Evolutionary conservation across 2,329 filamentous ascomycete genomes (phyloP), one percentile per base, ranked within the genome.

Genomic region (Fusarium annulatum): DNA sequence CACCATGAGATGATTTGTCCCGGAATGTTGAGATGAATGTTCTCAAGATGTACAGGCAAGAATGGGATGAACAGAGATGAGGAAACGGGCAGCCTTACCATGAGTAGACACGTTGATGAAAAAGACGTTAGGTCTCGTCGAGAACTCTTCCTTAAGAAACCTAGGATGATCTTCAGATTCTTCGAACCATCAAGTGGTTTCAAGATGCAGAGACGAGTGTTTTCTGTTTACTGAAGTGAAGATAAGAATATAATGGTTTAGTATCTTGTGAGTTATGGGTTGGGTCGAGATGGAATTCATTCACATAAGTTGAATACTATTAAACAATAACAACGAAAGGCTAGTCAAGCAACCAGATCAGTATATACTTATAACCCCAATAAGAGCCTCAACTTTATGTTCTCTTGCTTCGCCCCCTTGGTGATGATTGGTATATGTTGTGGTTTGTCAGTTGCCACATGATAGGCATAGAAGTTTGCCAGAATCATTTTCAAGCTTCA

Each of bases 401-500:
- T 28, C 30, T 34, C 23, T 30, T 33, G 10, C 1, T n/a, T 19
- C 21, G 4, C 6, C 18, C 7, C 9, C 26, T 23, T 36, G 19
- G 21, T 48, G 14, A 36, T 34, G 4, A 26, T 55, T 21, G n/a
- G 33, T 28, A 28, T 18, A 26, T 36, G 23, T 28, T 30, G n/a
- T 12, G 21, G 38, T 70, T 69, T 70, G 67, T 36, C 39, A 28
- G 15, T 43, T 19, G 34, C 14, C 41, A 42, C 38, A 43, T 65
- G 41, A 34, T 19, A 10, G 26, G 15, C 7, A 2, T 65, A 21
- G 28, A 46, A 36, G 51, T 70, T 69, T 70, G 60, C 61, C 38
- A 33, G 28, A 9, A 10, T 53, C 28, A 28, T 48, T 49, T 51
- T 41, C 52, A 45, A 34, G 11, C 19, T 5, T 4, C 26, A 33